Conservation (phyloP, 495 filamentous ascomycete genomes). For the Paragyromitra xinjiangensis region DNA sequence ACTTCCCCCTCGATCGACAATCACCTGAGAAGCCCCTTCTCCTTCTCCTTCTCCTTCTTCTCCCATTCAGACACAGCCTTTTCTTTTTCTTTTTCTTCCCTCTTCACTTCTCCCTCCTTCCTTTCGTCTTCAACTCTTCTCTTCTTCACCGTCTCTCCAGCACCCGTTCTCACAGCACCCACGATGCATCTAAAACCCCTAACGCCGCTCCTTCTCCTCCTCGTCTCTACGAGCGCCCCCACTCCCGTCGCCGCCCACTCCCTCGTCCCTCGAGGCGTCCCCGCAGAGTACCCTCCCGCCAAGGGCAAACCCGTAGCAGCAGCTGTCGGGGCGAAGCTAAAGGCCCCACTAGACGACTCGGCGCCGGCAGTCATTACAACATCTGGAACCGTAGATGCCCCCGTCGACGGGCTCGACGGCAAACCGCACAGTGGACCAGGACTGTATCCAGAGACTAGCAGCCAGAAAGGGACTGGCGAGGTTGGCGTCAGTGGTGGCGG, state of each 20-base stretch:
- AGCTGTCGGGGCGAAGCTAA: neutral
- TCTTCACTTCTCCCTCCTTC: conserved; percentile 1
- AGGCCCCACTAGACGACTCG: neutral
- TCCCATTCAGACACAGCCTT: neutral
- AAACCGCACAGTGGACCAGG: conserved; percentile 89
- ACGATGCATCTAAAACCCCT: conserved; percentile 41
- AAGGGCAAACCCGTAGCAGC: conserved; percentile 34
- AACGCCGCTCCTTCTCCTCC: conserved; percentile 47
- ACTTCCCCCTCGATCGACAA: neutral
- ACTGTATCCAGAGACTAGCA: conserved; percentile 55
- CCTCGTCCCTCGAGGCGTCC: conserved; percentile 20
- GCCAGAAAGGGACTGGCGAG: conserved; percentile 55
- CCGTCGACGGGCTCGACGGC: conserved; percentile 94
- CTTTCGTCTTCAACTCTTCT: neutral
- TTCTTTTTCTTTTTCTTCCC: neutral
- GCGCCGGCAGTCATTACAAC: conserved; percentile 11
- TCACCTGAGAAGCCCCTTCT: neutral
- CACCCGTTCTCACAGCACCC: conserved; percentile 1
- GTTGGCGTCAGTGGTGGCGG: conserved; percentile 55
- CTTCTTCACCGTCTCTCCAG: conserved; percentile 35
- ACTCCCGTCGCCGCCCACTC: conserved; percentile 40
- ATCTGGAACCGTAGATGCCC: conserved; percentile 81
- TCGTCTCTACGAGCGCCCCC: conserved; percentile 55
- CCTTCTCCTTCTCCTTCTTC: neutral
- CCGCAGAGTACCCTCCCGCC: conserved; percentile 22